Percentiles rank a stretch among this genome's conserved stretches.
phyloP scores from a whole-genome alignment of 257 asterid genomes.

The Solanum verrucosum region DNA sequence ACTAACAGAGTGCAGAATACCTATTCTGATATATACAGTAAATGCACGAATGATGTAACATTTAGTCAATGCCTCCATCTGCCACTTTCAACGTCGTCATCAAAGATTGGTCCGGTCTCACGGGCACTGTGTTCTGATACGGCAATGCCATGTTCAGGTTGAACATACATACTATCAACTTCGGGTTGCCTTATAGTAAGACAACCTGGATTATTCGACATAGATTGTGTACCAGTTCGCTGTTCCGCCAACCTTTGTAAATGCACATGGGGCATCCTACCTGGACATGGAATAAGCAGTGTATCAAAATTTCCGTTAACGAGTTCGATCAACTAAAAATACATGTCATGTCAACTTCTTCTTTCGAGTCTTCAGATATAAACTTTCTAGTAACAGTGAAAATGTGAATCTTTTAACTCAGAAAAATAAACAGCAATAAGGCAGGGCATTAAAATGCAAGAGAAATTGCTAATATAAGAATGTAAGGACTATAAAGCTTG shows the following conservation, averaged over 20 bases:
- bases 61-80: constrained; percentile 27
- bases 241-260: constrained; percentile 70
- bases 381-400: background rate
- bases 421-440: background rate
- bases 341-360: background rate
- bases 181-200: constrained; percentile 36
- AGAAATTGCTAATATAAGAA: background rate
- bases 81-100: constrained; percentile 27
- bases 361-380: background rate
- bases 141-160: constrained; percentile 10
- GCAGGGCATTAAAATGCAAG: background rate
- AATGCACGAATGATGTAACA: background rate
- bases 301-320: background rate
- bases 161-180: constrained; percentile 29
- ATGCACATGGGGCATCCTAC: constrained; percentile 94
- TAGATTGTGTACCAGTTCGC: constrained; percentile 22
- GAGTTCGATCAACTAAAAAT: background rate
- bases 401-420: background rate
- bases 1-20: background rate
- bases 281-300: constrained; percentile 28
- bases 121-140: constrained; percentile 10
- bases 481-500: background rate
- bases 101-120: constrained; percentile 19
- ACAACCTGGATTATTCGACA: constrained; percentile 15
- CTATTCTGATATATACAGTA: background rate